Evolutionary conservation across 257 asterid genomes (phyloP).

Genomic region (Oldenlandia corymbosa): DNA sequence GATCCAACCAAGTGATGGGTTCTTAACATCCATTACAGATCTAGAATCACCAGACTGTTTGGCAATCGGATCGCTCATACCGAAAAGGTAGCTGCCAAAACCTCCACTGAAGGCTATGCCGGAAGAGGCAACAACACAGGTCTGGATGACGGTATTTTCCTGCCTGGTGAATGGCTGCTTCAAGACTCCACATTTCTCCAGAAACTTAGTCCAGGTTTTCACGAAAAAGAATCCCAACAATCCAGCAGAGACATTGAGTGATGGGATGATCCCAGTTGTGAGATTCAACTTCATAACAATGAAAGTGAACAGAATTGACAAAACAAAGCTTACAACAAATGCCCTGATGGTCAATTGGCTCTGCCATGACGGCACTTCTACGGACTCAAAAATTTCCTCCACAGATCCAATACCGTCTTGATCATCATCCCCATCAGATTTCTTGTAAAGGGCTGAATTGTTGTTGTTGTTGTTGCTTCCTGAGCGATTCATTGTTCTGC

Average conservation of each 20-base stretch:
- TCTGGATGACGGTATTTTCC: too few relatives aligned
- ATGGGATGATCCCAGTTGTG: constrained; percentile 89
- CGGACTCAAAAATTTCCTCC: constrained; percentile 67
- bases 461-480: too few relatives aligned
- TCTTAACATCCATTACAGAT: constrained; percentile 41
- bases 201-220: constrained; percentile 67
- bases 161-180: constrained; percentile 85
- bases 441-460: constrained; percentile 5
- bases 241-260: constrained; percentile 89
- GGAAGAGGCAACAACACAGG: constrained; percentile 86
- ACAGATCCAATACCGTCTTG: constrained; percentile 30
- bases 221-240: constrained; percentile 89
- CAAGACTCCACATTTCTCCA: constrained; percentile 58
- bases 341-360: constrained; percentile 76
- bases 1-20: constrained; percentile 82
- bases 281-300: constrained; percentile 88
- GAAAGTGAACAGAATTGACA: constrained; percentile 69
- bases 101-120: constrained; percentile 99
- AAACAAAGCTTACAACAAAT: constrained; percentile 51
- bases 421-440: constrained; percentile 22
- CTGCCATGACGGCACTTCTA: constrained; percentile 84
- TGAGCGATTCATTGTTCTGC: too few relatives aligned
- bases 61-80: constrained; percentile 74
- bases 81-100: constrained; percentile 86
- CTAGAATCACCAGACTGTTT: constrained; percentile 55